phyloP scores from a whole-genome alignment of 352 stramenopile species.

The Phytopythium aichiense region DNA sequence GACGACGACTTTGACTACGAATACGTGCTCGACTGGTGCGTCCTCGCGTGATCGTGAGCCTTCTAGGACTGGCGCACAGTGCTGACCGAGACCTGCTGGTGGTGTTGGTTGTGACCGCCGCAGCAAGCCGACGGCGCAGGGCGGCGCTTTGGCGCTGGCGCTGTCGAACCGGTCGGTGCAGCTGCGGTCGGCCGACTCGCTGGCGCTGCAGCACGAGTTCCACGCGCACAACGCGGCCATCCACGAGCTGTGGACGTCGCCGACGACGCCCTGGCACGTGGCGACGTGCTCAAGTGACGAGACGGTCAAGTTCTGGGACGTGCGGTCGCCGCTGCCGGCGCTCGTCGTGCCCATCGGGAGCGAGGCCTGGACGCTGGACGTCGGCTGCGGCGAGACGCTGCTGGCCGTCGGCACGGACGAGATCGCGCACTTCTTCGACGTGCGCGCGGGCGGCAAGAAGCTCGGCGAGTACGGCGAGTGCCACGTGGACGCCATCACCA shows the following conservation, averaged over 20 bases:
- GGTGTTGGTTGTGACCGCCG: not conserved
- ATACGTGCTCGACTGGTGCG: constrained; percentile 76
- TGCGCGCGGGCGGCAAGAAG: constrained; percentile 53
- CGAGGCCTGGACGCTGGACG: constrained; percentile 79
- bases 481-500: constrained; percentile 86
- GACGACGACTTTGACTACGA: constrained; percentile 80
- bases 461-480: constrained; percentile 85
- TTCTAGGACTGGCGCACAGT: not conserved
- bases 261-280: constrained; percentile 53
- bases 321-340: constrained; percentile 44
- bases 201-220: constrained; percentile 67
- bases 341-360: constrained; percentile 60
- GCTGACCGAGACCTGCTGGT: not conserved
- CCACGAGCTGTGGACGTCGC: constrained; percentile 77
- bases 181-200: constrained; percentile 62
- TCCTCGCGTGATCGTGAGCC: no score
- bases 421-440: constrained; percentile 78
- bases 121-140: constrained; percentile 62
- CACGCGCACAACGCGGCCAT: constrained; percentile 74
- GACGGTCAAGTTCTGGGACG: constrained; percentile 85
- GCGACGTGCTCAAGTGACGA: constrained; percentile 84
- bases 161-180: constrained; percentile 68
- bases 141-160: constrained; percentile 52
- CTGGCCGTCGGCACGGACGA: constrained; percentile 70
- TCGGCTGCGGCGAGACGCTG: constrained; percentile 75